phyloP scores from a whole-genome alignment of 208 protist species.

The Acanthamoeba castellanii region DNA sequence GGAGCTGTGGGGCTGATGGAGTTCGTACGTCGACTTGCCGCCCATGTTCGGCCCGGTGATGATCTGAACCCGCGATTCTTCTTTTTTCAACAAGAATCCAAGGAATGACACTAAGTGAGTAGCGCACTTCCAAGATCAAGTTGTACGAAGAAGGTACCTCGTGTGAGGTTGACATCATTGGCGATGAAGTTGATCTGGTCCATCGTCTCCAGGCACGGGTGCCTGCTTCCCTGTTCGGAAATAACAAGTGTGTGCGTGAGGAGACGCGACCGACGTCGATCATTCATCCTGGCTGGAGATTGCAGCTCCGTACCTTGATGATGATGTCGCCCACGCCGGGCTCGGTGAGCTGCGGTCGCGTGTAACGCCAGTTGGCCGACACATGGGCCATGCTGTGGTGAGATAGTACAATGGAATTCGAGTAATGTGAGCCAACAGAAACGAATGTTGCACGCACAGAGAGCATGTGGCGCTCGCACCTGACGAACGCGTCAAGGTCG shows the following conservation, averaged over 20 bases:
- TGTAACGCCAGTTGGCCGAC: conserved; percentile 34
- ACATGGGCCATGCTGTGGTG: conserved; percentile 65
- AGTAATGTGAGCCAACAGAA: not conserved
- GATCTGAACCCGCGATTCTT: conserved; percentile 86
- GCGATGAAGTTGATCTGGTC: conserved; percentile 59
- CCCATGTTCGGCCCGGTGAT: conserved; percentile 97
- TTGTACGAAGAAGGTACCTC: not conserved
- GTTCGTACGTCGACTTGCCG: conserved; percentile 99
- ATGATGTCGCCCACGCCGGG: conserved; percentile 55
- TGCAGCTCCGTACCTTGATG: conserved; percentile 12
- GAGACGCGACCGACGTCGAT: not conserved
- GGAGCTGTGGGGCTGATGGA: conserved; percentile 14
- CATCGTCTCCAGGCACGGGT: conserved; percentile 88
- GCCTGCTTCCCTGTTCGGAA: conserved; percentile 79
- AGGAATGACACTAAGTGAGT: not conserved
- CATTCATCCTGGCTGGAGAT: not conserved
- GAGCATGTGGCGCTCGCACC: not conserved
- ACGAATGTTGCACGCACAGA: not conserved
- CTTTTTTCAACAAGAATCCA: not conserved
- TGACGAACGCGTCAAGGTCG: conserved; percentile 68
- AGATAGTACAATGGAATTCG: not conserved
- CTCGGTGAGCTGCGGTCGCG: not conserved
- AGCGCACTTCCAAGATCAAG: not conserved
- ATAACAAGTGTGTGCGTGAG: not conserved
- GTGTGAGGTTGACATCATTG: conserved; percentile 58